These are phyloP conservation scores for Phytophthora tubulina DNA, from an alignment of 352 stramenopile genomes.

Conservation along the genomic window DNA sequence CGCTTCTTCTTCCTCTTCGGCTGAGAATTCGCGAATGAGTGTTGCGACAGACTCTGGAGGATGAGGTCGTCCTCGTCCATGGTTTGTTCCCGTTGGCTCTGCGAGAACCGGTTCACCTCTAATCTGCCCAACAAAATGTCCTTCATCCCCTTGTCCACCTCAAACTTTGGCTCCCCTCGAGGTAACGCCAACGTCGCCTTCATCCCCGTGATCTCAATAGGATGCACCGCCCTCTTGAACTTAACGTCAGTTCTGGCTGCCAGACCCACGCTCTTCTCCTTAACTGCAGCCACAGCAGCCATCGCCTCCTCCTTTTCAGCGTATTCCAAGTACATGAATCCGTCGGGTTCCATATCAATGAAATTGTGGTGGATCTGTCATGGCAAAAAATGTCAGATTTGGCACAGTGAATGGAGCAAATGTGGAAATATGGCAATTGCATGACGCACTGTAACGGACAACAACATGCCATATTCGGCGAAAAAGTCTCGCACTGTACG, in stretches of 20 bases:
- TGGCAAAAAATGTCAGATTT: slow-evolving; percentile 5
- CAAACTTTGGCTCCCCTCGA: slow-evolving; percentile 41
- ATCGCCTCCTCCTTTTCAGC: slow-evolving; percentile 46
- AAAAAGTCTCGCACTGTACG: slow-evolving; percentile 59
- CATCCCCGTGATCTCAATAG: slow-evolving; percentile 48
- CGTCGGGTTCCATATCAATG: slow-evolving; percentile 60
- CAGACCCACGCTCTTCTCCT: slow-evolving; percentile 29
- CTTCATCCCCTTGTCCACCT: slow-evolving; percentile 48
- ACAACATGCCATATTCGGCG: slow-evolving; percentile 54
- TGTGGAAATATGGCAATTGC: neutral
- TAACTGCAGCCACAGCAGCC: slow-evolving; percentile 49
- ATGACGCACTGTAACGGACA: slow-evolving; percentile 53
- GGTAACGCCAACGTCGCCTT: slow-evolving; percentile 51
- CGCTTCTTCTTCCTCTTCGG: slow-evolving; percentile 47
- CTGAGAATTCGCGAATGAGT: slow-evolving; percentile 48
- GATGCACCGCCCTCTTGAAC: slow-evolving; percentile 16
- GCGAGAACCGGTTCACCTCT: slow-evolving; percentile 54
- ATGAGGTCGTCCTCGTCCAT: slow-evolving; percentile 77
- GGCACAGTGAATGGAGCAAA: neutral
- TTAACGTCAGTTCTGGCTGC: slow-evolving; percentile 23
- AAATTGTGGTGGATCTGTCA: slow-evolving; percentile 76
- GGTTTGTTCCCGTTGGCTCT: slow-evolving; percentile 44
- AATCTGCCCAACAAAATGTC: slow-evolving; percentile 68
- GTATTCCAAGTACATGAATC: slow-evolving; percentile 79
- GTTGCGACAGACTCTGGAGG: slow-evolving; percentile 82